A percentile compares a stretch with the other conserved stretches of the same genome.
These are phyloP conservation scores for Colletotrichum lentis DNA, from an alignment of 2,329 filamentous ascomycete species.

Conservation along the genomic window DNA sequence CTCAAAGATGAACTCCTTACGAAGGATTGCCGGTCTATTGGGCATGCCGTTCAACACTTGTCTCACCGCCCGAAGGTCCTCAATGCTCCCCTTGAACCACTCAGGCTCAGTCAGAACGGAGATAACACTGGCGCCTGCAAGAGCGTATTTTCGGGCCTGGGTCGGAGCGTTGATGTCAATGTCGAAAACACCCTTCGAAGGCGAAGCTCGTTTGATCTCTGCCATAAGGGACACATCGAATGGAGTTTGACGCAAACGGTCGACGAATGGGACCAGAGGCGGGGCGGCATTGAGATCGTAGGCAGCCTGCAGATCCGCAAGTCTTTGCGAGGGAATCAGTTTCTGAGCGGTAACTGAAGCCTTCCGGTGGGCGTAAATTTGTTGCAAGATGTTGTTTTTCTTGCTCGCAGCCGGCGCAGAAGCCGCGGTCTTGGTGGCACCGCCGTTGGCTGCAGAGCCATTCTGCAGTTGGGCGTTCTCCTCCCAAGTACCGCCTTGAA, in stretches of 20 bases:
- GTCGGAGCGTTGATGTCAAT: constrained; percentile 85
- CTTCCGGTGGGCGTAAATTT: constrained; percentile 85
- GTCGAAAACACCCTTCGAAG: constrained; percentile 94
- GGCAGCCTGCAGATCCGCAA: constrained; percentile 82
- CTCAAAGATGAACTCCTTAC: constrained; percentile 98
- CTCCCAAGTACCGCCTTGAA: constrained; percentile 91
- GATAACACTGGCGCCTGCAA: constrained; percentile 94
- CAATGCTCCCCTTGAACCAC: constrained; percentile 98
- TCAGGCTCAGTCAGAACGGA: constrained; percentile 98
- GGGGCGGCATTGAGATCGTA: constrained; percentile 87
- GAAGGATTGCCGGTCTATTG: constrained; percentile 87
- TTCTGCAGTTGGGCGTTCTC: constrained; percentile 72
- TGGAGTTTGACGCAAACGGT: constrained; percentile 80
- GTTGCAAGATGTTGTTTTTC: constrained; percentile 86
- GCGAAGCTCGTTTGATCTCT: constrained; percentile 95
- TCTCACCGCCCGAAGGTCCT: constrained; percentile 86
- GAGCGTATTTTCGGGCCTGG: constrained; percentile 89
- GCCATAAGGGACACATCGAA: constrained; percentile 95
- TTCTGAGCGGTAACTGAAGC: constrained; percentile 82
- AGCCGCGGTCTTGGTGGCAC: constrained; percentile 42
- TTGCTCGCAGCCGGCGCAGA: constrained; percentile 54
- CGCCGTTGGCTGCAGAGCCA: constrained; percentile 44
- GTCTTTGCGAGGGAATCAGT: constrained; percentile 82
- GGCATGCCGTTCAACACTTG: constrained; percentile 90
- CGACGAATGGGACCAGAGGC: constrained; percentile 80